These are phyloP conservation scores for Thinopyrum elongatum DNA, from an alignment of 176 grass and related monocot genomes.

Conservation along the genomic window DNA sequence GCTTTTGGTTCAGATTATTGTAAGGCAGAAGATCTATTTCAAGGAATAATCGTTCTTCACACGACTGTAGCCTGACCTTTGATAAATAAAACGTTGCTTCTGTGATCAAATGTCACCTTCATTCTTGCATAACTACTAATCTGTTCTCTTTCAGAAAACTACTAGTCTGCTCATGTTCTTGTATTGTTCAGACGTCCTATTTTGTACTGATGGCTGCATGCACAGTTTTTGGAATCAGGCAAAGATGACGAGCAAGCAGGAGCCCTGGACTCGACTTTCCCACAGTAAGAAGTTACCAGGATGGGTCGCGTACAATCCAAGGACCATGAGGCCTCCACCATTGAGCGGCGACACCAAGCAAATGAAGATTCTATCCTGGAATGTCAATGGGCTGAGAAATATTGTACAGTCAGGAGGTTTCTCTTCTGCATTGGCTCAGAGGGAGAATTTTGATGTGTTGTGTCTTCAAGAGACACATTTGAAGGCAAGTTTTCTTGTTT, in stretches of 20 bases:
- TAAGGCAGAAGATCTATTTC: neutral
- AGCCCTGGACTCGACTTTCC: conserved; percentile 71
- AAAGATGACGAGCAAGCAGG: conserved; percentile 30
- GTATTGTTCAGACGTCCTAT: neutral
- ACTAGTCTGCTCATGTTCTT: neutral
- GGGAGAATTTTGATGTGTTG: conserved; percentile 85
- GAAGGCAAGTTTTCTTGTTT: conserved; percentile 48
- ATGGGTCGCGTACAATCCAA: conserved; percentile 83
- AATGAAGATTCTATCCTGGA: conserved; percentile 85
- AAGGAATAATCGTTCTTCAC: neutral
- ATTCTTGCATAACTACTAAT: neutral
- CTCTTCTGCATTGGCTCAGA: conserved; percentile 53
- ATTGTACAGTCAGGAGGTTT: conserved; percentile 39
- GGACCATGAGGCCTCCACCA: conserved; percentile 69
- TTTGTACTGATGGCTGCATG: conserved; percentile 17
- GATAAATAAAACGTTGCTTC: neutral
- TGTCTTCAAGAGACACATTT: conserved; percentile 95
- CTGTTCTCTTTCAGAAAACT: no score
- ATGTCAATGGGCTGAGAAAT: conserved; percentile 74
- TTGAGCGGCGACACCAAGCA: conserved; percentile 49
- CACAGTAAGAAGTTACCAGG: conserved; percentile 54
- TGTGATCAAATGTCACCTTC: conserved; percentile 3
- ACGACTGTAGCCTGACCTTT: neutral
- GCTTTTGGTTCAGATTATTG: neutral
- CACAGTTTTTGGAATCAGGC: conserved; percentile 24